Conservation (phyloP, 2,329 filamentous ascomycete genomes). For the Cytospora chrysosperma region DNA sequence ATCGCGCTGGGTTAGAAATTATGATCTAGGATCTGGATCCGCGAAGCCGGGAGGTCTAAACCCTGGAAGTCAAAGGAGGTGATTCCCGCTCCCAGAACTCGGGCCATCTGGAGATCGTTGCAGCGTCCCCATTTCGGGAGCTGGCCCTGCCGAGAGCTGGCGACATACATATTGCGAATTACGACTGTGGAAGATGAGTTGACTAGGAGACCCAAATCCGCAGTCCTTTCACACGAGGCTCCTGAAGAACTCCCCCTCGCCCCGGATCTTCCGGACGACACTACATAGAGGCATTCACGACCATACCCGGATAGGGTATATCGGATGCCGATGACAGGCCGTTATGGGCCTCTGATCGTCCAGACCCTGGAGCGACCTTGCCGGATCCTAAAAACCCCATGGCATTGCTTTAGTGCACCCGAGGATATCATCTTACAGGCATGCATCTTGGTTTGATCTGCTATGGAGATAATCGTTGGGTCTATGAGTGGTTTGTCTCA, state of each 20-base stretch:
- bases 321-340: conserved; percentile 8
- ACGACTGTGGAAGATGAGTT: not conserved
- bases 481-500: conserved; percentile 17
- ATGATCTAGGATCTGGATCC: not conserved
- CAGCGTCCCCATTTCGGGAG: conserved; percentile 6
- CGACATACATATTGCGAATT: conserved; percentile 4
- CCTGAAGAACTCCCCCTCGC: not conserved
- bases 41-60: not conserved
- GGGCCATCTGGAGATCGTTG: conserved; percentile 13
- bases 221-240: not conserved
- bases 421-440: conserved; percentile 9
- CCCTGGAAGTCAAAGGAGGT: not conserved
- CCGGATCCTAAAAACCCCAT: conserved; percentile 9
- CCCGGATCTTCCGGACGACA: not conserved
- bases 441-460: conserved; percentile 16
- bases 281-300: not conserved
- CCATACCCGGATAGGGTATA: not conserved
- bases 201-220: not conserved
- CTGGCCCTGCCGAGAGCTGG: not conserved
- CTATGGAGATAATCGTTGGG: not conserved
- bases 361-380: conserved; percentile 10
- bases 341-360: conserved; percentile 6
- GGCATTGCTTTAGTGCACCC: conserved; percentile 15
- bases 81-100: not conserved
- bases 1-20: not conserved